Conservation (phyloP, 768 basidiomycete genomes). For the Suillus americanus region DNA sequence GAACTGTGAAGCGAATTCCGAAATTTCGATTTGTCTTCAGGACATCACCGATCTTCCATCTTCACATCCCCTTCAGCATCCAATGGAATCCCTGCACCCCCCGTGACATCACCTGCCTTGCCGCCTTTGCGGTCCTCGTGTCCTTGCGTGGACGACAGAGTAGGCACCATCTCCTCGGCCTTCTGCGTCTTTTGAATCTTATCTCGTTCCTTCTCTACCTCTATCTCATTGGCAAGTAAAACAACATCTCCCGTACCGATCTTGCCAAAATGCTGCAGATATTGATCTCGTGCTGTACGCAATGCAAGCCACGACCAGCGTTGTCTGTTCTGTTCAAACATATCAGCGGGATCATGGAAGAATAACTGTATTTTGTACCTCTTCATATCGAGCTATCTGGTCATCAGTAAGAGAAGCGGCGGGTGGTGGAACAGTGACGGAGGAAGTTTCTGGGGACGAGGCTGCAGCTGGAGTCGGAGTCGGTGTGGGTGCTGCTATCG, state of each 20-base stretch:
- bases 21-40: conserved; percentile 3
- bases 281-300: conserved; percentile 68
- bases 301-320: conserved; percentile 81
- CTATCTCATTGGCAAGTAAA: conserved; percentile 38
- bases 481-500: conserved; percentile 10
- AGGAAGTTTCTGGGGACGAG: conserved; percentile 20
- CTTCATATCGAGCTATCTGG: conserved; percentile 59
- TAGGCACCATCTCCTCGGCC: conserved; percentile 21
- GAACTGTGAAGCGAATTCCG: conserved; percentile 1
- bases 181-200: conserved; percentile 30
- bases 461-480: conserved; percentile 15
- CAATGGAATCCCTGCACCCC: conserved; percentile 14
- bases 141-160: conserved; percentile 18
- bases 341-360: conserved; percentile 14
- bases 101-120: conserved; percentile 19
- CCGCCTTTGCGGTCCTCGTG: conserved; percentile 32
- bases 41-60: conserved; percentile 43
- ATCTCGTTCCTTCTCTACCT: conserved; percentile 34
- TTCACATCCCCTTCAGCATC: conserved; percentile 48
- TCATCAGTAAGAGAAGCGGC: conserved; percentile 39
- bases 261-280: conserved; percentile 78
- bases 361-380: conserved; percentile 40
- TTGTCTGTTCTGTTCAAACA: conserved; percentile 61
- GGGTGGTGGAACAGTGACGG: conserved; percentile 22
- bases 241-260: conserved; percentile 79